Conservation (phyloP, 345 rosid genomes). For the Turritis glabra region DNA sequence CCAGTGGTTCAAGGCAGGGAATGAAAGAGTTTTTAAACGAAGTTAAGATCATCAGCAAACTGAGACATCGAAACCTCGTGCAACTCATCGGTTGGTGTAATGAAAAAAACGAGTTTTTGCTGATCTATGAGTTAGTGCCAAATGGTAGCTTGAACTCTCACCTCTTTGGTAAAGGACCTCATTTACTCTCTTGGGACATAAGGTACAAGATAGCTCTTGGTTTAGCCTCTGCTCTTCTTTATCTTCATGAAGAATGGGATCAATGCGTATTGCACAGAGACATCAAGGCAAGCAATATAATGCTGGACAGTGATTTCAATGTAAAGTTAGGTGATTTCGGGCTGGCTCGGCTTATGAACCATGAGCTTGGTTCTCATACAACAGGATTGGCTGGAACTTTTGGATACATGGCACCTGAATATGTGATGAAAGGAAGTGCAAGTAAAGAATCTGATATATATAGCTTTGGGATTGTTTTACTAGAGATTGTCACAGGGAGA, state of each 20-base stretch:
- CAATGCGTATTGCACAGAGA: constrained; percentile 48
- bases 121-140: constrained; percentile 45
- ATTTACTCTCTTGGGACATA: constrained; percentile 35
- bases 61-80: constrained; percentile 35
- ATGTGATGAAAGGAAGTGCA: too few species aligned
- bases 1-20: too few species aligned
- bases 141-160: constrained; percentile 44
- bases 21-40: too few species aligned
- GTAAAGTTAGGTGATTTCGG: constrained; percentile 56
- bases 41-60: too few species aligned
- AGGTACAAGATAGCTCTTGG: constrained; percentile 40
- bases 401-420: constrained; percentile 56
- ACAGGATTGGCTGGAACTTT: constrained; percentile 48
- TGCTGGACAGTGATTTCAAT: constrained; percentile 43
- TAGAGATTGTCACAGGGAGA: constrained; percentile 47
- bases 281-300: constrained; percentile 43
- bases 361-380: constrained; percentile 42
- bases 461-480: constrained; percentile 45
- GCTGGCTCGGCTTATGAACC: constrained; percentile 43
- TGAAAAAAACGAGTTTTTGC: constrained; percentile 38
- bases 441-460: constrained; percentile 47
- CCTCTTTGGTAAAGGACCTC: constrained; percentile 27
- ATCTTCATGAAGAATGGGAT: constrained; percentile 52
- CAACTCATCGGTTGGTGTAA: constrained; percentile 51
- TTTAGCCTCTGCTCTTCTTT: constrained; percentile 42